Evolutionary conservation across 257 asterid genomes (phyloP).

Genomic region (Lithospermum erythrorhizon): DNA sequence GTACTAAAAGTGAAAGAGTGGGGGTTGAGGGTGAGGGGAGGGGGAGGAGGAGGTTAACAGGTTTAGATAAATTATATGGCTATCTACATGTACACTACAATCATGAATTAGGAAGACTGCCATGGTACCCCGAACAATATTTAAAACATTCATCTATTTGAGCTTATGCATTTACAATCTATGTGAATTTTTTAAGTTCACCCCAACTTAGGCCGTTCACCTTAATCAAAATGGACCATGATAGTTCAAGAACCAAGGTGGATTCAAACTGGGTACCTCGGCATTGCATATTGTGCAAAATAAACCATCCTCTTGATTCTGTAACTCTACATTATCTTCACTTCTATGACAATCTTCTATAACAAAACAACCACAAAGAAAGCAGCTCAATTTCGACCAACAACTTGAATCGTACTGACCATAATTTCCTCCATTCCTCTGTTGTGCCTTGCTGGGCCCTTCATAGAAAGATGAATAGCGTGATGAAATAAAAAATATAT

Average conservation of each 20-base stretch:
- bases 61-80: too few relatives aligned
- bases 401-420: conserved; percentile 29
- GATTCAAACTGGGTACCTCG: conserved; percentile 43
- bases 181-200: too few relatives aligned
- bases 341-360: conserved; percentile 73
- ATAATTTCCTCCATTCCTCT: conserved; percentile 41
- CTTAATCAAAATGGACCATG: not conserved
- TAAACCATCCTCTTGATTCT: conserved; percentile 72
- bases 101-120: not conserved
- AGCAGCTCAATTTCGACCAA: conserved; percentile 52
- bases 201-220: not conserved
- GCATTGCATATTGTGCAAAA: conserved; percentile 96
- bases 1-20: too few relatives aligned
- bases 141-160: too few relatives aligned
- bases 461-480: conserved; percentile 41
- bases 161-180: not conserved
- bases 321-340: conserved; percentile 38
- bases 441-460: conserved; percentile 50
- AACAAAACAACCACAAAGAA: conserved; percentile 62
- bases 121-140: not conserved
- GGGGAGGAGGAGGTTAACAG: not conserved
- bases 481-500: conserved; percentile 13
- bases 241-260: not conserved
- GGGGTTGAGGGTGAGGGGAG: too few relatives aligned
- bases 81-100: not conserved